Evolutionary conservation across 2,329 filamentous ascomycete genomes (phyloP), one percentile per base, ranked within the genome.

Genomic region (Phaeosphaeria sp.): DNA sequence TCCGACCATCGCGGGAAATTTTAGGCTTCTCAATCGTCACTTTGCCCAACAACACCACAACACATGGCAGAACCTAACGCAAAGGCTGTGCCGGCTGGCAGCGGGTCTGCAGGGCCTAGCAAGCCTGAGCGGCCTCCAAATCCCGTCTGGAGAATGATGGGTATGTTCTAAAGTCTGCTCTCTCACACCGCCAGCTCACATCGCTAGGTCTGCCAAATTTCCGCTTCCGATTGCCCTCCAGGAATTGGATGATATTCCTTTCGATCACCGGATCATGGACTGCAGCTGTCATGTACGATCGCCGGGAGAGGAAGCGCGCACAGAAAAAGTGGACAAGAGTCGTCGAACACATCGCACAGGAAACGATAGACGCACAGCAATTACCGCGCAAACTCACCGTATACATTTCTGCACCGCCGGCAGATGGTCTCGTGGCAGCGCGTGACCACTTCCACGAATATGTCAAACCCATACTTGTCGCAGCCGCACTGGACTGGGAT

Each of bases 181-280:
- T 56, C 44, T 51, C 53, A 20, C 50, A 49, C 39, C 27, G 7
- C 56, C 30, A 49, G 49, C 49, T 63, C 60, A 64, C 60, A 48
- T 39, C 60, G 60, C 49, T 55, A 89, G 94, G 94, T 56, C 82
- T 99, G 57, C 94, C 94, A 50, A 91, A 89, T 66, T 86, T 97
- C 60, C 90, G 91, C 58, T 85, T 89, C 68, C 92, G 88, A 78
- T 87, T 99, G 18, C 95, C 95, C 7, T 98, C 94, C 18, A 91
- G 95, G 60, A 98, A 98, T 77, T 99, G 95, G 95, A 87, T 95
- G 80, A 97, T 99, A 72, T 99, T 99, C 81, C 88, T 93, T 78
- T 84, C 90, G 47, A 77, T 98, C 54, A 89, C 90, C 11, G 89
- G 89, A 52, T 87, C 91, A 47, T 90, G 97, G 74, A 87, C 91